Evolutionary conservation across 73 alveolate species (phyloP), one percentile per base, ranked within the genome.

Genomic region (Paramecium biaurelia): DNA sequence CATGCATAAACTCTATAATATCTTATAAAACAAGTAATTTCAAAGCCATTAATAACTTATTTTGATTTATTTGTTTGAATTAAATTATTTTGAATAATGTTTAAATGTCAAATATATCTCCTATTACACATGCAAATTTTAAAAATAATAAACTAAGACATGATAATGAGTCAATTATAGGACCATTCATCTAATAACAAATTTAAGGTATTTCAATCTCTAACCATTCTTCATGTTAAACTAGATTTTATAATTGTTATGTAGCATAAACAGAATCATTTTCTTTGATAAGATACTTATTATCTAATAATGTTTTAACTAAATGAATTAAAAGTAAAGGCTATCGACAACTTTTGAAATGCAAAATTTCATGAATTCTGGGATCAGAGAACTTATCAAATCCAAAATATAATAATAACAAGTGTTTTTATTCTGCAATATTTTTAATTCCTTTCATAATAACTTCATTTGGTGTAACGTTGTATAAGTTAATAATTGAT

Each of bases 101-200:
- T 47, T 89, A 20, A 10, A 89, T 49, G 10, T 89, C 94, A 45
- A 89, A 89, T 21, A 89, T 89, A 45, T 89, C 94, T 21, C 94
- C 94, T 0, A 89, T 89, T 7, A 89, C 94, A 30, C 76, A 34
- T 41, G 94, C 94, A 38, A 89, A 70, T 38, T 89, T 89, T 0
- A 89, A 37, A 28, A 89, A 21, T 20, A 89, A 57, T 38, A 70
- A 68, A 67, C 42, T 63, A 18, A 89, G 5, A 38, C 94, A 89
- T 2, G 92, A 76, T 18, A 89, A 47, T 9, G 85, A 70, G 38
- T 89, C 94, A 15, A 70, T 45, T 0, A 89, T 43, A 18, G 94
- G 67, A 14, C 88, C 49, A 32, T 89, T 89, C 7, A 70, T 59
- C 24, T 41, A 41, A n/a, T 26, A 42, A 26, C 63, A 41, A 43